A percentile compares a stretch with the other conserved stretches of the same genome.
phyloP scores from a whole-genome alignment of 2,329 filamentous ascomycete genomes.

The Trichothecium roseum region DNA sequence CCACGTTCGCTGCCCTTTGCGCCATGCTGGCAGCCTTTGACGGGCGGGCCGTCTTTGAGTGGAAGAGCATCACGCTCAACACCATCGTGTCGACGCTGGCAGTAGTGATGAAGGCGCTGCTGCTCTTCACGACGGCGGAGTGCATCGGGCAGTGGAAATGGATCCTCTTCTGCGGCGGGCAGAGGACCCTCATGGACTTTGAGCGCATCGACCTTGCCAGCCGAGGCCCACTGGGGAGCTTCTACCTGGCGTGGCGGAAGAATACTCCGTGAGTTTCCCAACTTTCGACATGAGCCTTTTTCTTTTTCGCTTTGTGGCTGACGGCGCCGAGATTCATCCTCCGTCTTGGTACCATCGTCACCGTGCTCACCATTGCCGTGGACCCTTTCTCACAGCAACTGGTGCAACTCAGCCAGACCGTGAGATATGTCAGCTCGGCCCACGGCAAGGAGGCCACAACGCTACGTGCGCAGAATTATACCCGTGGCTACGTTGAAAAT shows the following conservation, averaged over 20 bases:
- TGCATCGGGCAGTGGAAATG: conserved; percentile 12
- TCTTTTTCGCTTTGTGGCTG: too few relatives aligned
- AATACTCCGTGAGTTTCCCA: too few relatives aligned
- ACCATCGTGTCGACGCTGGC: conserved; percentile 9
- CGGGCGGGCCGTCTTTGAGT: conserved; percentile 6
- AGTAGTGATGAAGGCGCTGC: conserved; percentile 5
- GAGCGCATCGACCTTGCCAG: conserved; percentile 9
- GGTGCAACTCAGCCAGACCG: not conserved
- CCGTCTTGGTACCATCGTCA: not conserved
- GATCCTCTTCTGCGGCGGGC: conserved; percentile 7
- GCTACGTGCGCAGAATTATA: too few relatives aligned
- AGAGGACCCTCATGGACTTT: conserved; percentile 9
- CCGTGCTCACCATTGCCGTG: not conserved
- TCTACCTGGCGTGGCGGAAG: not conserved
- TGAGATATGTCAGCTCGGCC: conserved; percentile 1
- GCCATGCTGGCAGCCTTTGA: conserved; percentile 7
- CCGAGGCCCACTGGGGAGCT: conserved; percentile 6
- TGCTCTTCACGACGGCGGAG: conserved; percentile 6
- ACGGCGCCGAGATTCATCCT: too few relatives aligned
- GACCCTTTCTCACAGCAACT: conserved; percentile 1
- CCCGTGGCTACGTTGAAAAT: too few relatives aligned
- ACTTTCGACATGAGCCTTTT: too few relatives aligned
- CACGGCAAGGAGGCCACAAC: too few relatives aligned
- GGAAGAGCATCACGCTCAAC: conserved; percentile 10
- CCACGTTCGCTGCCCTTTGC: too few relatives aligned